Evolutionary conservation across 2,329 filamentous ascomycete species (phyloP), one percentile per base, ranked within the genome.

Genomic region (Cryoendolithus antarcticus): DNA sequence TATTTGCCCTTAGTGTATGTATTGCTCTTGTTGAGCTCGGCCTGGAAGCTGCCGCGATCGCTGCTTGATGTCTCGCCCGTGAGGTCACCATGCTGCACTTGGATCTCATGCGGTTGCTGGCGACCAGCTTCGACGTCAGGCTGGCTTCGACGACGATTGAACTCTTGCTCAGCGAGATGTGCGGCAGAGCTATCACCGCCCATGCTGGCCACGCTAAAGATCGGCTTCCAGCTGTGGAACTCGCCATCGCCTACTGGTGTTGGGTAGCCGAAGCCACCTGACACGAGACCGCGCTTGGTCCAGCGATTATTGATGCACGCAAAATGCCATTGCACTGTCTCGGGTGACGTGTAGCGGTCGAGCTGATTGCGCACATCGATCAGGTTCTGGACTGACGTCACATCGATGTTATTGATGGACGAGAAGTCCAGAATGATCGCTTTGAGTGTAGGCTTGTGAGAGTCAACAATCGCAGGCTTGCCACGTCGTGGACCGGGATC

Each of bases 351-450:
- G 56, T 94, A 93, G 12, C 77, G 72, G 59, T 95, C 89, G 19
- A 96, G 77, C 57, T 95, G 88, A 60, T 94, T 93, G 53, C 89
- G 84, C 1, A 95, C 82, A 53, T 96, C 91, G 53, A 96, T 93
- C 30, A 96, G 70, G 51, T 86, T 80, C 62, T 96, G 91, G 2
- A 95, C 75, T 0, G 86, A 93, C 0, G 91, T 95, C 43, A 93
- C 77, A 54, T 96, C 91, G 42, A 95, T 80, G 49, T 93, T 86
- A 63, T 95, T 93, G 48, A 96, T 88, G 0, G 84, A 82, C 3
- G 81, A 86, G 62, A 96, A 93, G 59, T 96, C 91, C 12, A 96
- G 73, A 43, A 96, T 88, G 48, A 96, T 68, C n/a, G 89, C 88
- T 57, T 84, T 86, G 37, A 94, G 73, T 0, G 75, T 80, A 1